Evolutionary conservation across 768 basidiomycete species (phyloP).

Genomic region (Trametes meyenii): DNA sequence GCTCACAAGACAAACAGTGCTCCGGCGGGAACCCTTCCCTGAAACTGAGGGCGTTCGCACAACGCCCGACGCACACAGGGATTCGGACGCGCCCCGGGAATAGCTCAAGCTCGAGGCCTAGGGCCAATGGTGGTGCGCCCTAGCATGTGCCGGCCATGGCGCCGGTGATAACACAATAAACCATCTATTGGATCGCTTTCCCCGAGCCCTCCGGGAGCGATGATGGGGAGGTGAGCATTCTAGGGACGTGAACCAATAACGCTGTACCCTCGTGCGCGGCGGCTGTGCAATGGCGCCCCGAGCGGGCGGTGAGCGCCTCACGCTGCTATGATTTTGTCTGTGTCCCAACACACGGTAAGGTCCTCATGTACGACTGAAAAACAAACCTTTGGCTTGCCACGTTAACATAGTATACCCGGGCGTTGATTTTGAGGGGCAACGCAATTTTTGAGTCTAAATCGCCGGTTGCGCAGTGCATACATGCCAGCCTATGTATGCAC

Average conservation of each 20-base stretch:
- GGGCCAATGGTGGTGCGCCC: conserved; percentile 5
- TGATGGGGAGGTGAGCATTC: background rate
- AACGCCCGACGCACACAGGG: background rate
- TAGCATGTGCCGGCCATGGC: background rate
- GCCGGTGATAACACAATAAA: background rate
- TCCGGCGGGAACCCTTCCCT: background rate
- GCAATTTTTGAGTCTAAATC: no score
- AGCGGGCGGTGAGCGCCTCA: background rate
- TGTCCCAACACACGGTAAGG: no score
- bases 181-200: background rate
- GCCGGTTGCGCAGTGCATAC: no score
- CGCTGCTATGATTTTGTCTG: conserved; percentile 3
- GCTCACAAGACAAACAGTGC: background rate
- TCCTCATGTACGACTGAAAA: no score
- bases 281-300: conserved; percentile 11
- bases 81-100: background rate
- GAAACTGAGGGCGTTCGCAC: background rate
- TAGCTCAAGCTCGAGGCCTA: no score
- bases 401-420: no score
- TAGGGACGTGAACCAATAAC: background rate
- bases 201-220: conserved; percentile 14
- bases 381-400: no score
- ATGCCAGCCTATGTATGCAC: no score
- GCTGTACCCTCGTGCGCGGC: background rate
- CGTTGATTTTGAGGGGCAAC: no score